phyloP scores from a whole-genome alignment of 2,329 filamentous ascomycete genomes.

The Beauveria rudraprayagi region DNA sequence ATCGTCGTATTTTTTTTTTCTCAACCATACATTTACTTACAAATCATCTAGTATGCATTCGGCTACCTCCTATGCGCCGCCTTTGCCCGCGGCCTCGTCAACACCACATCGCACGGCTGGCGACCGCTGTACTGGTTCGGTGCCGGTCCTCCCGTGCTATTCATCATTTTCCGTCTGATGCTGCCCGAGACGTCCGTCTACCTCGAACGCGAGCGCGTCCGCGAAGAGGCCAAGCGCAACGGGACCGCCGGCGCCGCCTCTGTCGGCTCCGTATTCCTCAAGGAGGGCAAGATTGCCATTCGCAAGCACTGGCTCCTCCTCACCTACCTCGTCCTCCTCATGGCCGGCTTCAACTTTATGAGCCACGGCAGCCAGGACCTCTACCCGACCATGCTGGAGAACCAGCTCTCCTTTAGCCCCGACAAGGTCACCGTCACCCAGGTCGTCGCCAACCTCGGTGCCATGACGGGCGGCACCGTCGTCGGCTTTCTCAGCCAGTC shows the following conservation, averaged over 20 bases:
- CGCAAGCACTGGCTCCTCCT: constrained; percentile 74
- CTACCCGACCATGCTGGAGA: constrained; percentile 52
- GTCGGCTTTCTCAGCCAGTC: constrained; percentile 63
- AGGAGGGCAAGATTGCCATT: constrained; percentile 70
- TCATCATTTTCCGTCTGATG: constrained; percentile 70
- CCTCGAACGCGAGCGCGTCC: constrained; percentile 55
- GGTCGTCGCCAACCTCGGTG: constrained; percentile 64
- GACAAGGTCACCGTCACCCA: constrained; percentile 61
- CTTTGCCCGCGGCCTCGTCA: constrained; percentile 57
- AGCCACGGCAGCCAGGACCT: constrained; percentile 64
- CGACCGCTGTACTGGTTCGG: constrained; percentile 86
- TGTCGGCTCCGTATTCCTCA: constrained; percentile 52
- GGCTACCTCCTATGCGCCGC: constrained; percentile 56
- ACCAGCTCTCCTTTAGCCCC: constrained; percentile 43
- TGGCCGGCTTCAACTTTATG: constrained; percentile 93
- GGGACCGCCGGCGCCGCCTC: constrained; percentile 23
- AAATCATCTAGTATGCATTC: constrained; percentile 40
- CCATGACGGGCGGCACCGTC: constrained; percentile 58
- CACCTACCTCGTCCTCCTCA: constrained; percentile 73
- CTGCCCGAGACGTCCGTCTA: constrained; percentile 75
- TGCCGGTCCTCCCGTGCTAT: constrained; percentile 67
- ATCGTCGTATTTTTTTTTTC: no score
- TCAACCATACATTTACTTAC: not conserved
- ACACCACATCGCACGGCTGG: constrained; percentile 75
- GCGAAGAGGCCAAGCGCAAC: constrained; percentile 32